Base-by-base conservation (phyloP, 257 asterid species). In the Jacaranda copaia region DNA sequence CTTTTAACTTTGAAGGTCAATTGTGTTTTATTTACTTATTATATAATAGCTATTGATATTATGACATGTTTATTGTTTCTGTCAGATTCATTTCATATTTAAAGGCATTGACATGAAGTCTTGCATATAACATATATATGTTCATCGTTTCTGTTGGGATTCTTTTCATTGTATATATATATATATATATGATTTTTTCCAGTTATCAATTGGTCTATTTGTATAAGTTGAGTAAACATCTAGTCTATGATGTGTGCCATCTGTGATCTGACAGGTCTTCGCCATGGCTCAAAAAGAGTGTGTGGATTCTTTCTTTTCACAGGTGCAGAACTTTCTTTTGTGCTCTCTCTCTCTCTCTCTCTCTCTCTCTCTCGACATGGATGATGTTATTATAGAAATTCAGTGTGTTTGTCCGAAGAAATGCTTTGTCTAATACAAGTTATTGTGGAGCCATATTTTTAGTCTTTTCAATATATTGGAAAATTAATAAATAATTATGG, bases 221-320 rank as follows among this genome's bases (percentile, higher is more conserved):
- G 12, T 69, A 43, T 69, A 46, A 18, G 57, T 25, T 73, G 71
- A 60, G 40, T 58, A 5, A 15, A 51, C 53, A 38, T 80, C 67
- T 67, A 40, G 78, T 64, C 75, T 69, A 18, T 70, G 77, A 32
- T 75, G 58, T 72, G 70, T 84, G 48, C 72, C 74, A 51, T 79
- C 80, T 84, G 48, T 69, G 72, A 51, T 79, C 80, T 70, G 76
- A 63, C 88, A 96, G 99, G 97, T 96, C 74, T 96, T 96, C 55
- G 97, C 98, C 60, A 75, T 70, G 76, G 97, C 99, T 86, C 98
- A 96, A 70, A 96, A 85, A 84, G 98, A 91, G 81, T 90, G 96
- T 71, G 89, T 90, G 63, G 97, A 96, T 80, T 87, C 97, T 76
- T 88, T 90, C 82, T 93, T 91, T 84, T 96, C 98, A 4, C 99